Base-by-base conservation (phyloP, 176 grass and related monocot genomes). In the Musa schizocarpa region DNA sequence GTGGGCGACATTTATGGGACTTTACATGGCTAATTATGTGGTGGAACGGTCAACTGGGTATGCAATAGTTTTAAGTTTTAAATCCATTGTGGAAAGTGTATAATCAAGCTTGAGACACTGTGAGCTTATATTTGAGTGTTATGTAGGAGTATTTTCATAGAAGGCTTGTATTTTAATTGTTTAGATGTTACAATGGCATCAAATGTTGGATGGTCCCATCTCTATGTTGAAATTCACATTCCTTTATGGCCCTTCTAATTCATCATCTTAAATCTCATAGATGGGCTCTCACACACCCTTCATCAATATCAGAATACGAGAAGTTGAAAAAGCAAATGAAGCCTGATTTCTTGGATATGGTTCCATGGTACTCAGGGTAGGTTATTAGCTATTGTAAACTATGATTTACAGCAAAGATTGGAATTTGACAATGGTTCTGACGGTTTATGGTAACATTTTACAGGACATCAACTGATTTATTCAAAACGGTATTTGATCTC, bases 311-410 rank as follows among this genome's bases (percentile, higher is more conserved):
- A 58, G 86, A 98, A 76, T 89, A 94, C 50, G 95, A 94, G 86
- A 98, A 87, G 80, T 78, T 90, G 76, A 93, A 98, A 83, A 93
- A 98, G 76, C 90, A 94, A 72, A 76, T 93, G 88, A 94, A 93
- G 72, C 95, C 90, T 74, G 90, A 98, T 87, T 98, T 98, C 75
- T 83, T 91, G 80, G 95, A 98, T 80, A 98, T 98, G 95, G 95
- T 98, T 85, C 90, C 90, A 80, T 98, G 95, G 95, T 98, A 98
- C 85, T 98, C 95, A 70, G 95, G 95, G 95, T 98, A 89, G 48
- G 90, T 52, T 77, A 65, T 78, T 74, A 62, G 54, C 71, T 59
- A 77, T 52, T 72, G 34, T 68, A 69, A 22, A 78, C 70, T 65
- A 77, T 83, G 25, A 72, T 90, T 27, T 73, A 54, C 73, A 54